Conservation (phyloP, 2,329 filamentous ascomycete species). For the Talaromyces sp. region DNA sequence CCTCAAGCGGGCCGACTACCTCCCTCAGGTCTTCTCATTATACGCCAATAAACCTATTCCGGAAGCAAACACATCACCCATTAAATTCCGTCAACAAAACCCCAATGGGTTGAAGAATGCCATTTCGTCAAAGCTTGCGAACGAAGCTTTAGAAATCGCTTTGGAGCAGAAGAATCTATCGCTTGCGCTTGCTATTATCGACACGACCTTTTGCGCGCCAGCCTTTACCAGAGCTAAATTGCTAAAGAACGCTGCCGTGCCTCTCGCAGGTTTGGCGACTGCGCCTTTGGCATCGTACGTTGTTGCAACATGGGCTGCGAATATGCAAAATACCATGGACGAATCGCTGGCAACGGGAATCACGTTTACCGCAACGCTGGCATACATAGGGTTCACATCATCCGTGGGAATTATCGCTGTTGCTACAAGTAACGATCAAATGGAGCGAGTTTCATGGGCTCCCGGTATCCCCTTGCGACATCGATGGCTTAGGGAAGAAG, state of each 20-base stretch:
- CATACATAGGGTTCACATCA: slow-evolving; percentile 77
- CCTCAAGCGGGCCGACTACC: slow-evolving; percentile 68
- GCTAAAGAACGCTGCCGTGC: slow-evolving; percentile 40
- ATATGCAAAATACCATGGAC: slow-evolving; percentile 74
- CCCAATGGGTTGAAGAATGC: slow-evolving; percentile 68
- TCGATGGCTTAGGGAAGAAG: slow-evolving; percentile 85
- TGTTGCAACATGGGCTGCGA: slow-evolving; percentile 64
- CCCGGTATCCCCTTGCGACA: slow-evolving; percentile 74
- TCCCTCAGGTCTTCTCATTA: slow-evolving; percentile 75
- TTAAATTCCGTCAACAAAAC: slow-evolving; percentile 61
- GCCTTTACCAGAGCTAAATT: slow-evolving; percentile 45
- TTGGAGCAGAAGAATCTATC: slow-evolving; percentile 75
- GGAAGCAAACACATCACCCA: slow-evolving; percentile 54
- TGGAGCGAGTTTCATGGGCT: slow-evolving; percentile 88
- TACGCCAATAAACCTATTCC: slow-evolving; percentile 81
- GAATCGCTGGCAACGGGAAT: slow-evolving; percentile 69
- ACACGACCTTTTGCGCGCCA: slow-evolving; percentile 52
- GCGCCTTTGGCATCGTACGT: slow-evolving; percentile 54
- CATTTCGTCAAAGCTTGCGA: slow-evolving; percentile 67
- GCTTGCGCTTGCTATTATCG: slow-evolving; percentile 73
- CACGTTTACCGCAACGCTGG: slow-evolving; percentile 74
- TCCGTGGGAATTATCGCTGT: slow-evolving; percentile 80
- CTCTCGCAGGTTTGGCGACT: slow-evolving; percentile 38
- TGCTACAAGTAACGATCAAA: slow-evolving; percentile 88
- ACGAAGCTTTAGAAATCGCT: slow-evolving; percentile 72